These are phyloP conservation scores for Pseudogymnoascus sp. DNA, from an alignment of 2,329 filamentous ascomycete genomes.

Conservation along the genomic window DNA sequence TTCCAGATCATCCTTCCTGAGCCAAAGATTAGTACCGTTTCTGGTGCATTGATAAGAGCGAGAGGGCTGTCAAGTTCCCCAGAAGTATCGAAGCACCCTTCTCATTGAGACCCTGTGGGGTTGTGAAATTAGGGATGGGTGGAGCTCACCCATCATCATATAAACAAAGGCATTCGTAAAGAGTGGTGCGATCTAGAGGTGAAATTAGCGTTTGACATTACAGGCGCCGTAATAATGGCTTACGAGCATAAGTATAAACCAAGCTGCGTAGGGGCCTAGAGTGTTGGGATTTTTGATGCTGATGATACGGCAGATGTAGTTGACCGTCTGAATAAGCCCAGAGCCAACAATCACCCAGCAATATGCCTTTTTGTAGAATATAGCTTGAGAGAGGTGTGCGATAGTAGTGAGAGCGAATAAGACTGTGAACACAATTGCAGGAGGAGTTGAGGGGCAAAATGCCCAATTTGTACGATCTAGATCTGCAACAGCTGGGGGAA, in stretches of 20 bases:
- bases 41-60: neutral
- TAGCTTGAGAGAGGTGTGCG: slow-evolving; percentile 29
- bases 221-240: neutral
- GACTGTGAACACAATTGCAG: slow-evolving; percentile 29
- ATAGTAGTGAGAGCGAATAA: slow-evolving; percentile 28
- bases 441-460: slow-evolving; percentile 26
- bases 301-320: slow-evolving; percentile 18
- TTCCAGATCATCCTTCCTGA: slow-evolving; percentile 23
- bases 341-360: slow-evolving; percentile 17
- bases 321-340: slow-evolving; percentile 14
- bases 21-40: neutral
- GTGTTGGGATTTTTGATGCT: slow-evolving; percentile 26
- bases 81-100: neutral
- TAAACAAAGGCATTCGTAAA: slow-evolving; percentile 26
- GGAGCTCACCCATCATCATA: slow-evolving; percentile 20
- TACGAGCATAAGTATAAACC: slow-evolving; percentile 21
- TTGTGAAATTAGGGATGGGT: neutral
- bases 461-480: slow-evolving; percentile 10
- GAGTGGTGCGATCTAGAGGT: slow-evolving; percentile 19
- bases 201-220: neutral
- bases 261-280: slow-evolving; percentile 16
- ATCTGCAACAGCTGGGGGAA: neutral
- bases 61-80: neutral
- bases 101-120: neutral
- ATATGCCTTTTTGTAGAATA: slow-evolving; percentile 27